Percentiles rank a stretch among this genome's conserved stretches.
Evolutionary conservation across 2,329 filamentous ascomycete genomes (phyloP).

Genomic region (Rhinocladiella mackenziei): DNA sequence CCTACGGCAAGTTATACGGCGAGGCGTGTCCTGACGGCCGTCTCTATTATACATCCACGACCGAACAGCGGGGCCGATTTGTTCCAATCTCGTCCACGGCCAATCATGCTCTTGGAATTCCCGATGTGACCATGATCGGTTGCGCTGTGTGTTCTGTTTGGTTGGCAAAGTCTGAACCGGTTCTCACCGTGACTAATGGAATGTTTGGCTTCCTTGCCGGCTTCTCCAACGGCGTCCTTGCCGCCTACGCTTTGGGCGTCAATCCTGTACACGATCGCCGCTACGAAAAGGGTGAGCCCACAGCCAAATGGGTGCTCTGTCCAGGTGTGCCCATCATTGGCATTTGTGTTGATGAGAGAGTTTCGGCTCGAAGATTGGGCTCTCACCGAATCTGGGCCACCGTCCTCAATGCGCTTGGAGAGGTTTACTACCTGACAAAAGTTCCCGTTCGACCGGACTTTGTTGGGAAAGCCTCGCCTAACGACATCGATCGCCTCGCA

Average conservation of each 20-base stretch:
- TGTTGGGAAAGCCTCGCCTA: constrained; percentile 42
- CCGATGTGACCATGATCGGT: constrained; percentile 64
- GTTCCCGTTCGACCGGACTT: constrained; percentile 57
- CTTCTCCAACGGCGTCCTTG: constrained; percentile 77
- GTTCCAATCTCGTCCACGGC: constrained; percentile 62
- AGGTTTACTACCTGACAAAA: constrained; percentile 78
- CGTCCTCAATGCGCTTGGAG: constrained; percentile 87
- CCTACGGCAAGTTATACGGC: constrained; percentile 76
- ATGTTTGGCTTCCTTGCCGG: constrained; percentile 78
- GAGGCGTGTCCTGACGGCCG: constrained; percentile 82
- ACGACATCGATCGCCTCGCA: constrained; percentile 62
- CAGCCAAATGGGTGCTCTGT: constrained; percentile 82
- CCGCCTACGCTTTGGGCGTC: constrained; percentile 71
- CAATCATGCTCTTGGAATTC: constrained; percentile 62
- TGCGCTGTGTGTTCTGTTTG: constrained; percentile 77
- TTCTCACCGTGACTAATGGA: constrained; percentile 69
- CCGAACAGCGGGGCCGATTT: constrained; percentile 73
- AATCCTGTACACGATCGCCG: constrained; percentile 58
- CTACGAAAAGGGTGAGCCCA: constrained; percentile 70
- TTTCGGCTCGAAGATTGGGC: constrained; percentile 65
- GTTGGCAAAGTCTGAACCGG: constrained; percentile 76
- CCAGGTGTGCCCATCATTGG: constrained; percentile 88
- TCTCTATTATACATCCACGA: constrained; percentile 68
- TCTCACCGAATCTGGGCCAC: constrained; percentile 81
- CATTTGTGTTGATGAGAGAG: constrained; percentile 78